These are phyloP conservation scores for Yarrowia sp. DNA, from an alignment of 805 yeast species.

Conservation along the genomic window DNA sequence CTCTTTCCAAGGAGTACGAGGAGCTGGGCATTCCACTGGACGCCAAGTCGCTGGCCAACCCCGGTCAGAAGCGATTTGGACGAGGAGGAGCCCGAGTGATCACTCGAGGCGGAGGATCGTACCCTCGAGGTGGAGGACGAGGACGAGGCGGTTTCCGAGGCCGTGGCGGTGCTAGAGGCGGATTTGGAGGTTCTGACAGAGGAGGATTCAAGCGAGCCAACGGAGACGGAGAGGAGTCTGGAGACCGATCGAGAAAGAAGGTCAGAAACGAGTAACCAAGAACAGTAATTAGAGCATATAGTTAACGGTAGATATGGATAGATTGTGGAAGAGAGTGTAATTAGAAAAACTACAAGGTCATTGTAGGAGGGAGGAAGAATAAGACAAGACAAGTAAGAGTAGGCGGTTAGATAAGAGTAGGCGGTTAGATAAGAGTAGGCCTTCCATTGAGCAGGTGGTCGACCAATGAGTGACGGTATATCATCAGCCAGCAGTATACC, in stretches of 20 bases:
- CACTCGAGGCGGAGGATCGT: slow-evolving; percentile 14
- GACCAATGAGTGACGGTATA: no score
- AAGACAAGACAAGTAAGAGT: no score
- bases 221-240: slow-evolving; percentile 6
- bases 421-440: no score
- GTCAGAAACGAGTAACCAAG: slow-evolving; percentile 15
- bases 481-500: no score
- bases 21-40: slow-evolving; percentile 33
- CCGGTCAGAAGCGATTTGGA: slow-evolving; percentile 22
- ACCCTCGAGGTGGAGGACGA: background rate
- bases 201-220: slow-evolving; percentile 31
- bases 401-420: no score
- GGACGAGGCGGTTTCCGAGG: slow-evolving; percentile 33
- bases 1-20: slow-evolving; percentile 28
- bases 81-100: slow-evolving; percentile 36
- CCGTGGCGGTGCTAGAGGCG: slow-evolving; percentile 9
- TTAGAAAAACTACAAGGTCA: no score
- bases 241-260: slow-evolving; percentile 33
- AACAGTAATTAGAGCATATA: slow-evolving; percentile 8
- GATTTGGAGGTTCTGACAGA: slow-evolving; percentile 6
- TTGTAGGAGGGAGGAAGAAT: no score
- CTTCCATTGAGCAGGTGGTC: no score
- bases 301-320: slow-evolving; percentile 5
- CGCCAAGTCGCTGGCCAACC: slow-evolving; percentile 27
- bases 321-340: no score